Percentiles rank a stretch among this genome's conserved stretches.
Evolutionary conservation across 2,329 filamentous ascomycete genomes (phyloP).

Genomic region (Juglanconis juglandina): DNA sequence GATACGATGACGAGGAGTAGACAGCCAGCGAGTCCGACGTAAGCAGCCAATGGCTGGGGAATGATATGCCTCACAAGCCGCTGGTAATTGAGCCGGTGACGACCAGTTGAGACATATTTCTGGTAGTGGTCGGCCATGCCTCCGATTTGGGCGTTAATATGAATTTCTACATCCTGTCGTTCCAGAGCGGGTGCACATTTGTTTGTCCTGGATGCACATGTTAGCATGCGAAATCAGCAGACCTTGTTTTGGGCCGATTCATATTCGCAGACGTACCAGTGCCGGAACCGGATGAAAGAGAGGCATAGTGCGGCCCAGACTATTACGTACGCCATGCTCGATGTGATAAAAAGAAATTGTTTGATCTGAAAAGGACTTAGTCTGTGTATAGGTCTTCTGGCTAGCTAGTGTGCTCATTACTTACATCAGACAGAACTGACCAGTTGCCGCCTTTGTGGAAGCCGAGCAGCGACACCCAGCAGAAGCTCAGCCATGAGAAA

Average conservation of each 20-base stretch:
- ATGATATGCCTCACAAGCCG: neutral
- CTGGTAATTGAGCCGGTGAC: neutral
- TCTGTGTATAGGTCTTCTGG: too few relatives aligned
- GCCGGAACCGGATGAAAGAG: conserved; percentile 10
- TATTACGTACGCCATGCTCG: conserved; percentile 12
- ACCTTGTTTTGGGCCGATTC: neutral
- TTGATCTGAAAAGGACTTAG: neutral
- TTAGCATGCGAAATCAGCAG: neutral
- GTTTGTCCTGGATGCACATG: neutral
- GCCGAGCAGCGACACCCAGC: conserved; percentile 9
- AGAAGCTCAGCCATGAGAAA: conserved; percentile 7
- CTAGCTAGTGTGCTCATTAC: neutral
- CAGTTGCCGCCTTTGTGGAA: neutral
- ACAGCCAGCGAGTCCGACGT: conserved; percentile 4
- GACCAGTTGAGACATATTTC: too few relatives aligned
- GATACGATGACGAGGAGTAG: conserved; percentile 7
- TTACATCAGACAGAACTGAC: neutral
- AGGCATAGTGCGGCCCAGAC: conserved; percentile 10
- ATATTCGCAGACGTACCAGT: neutral
- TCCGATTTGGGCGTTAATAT: too few relatives aligned
- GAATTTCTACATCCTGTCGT: too few relatives aligned
- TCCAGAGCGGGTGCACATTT: neutral
- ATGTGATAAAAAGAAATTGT: conserved; percentile 14
- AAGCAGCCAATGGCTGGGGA: conserved; percentile 10
- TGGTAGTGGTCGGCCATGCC: too few relatives aligned